Conservation (phyloP, 371 early-diverging fungal species). For the Choanephora cucurbitarum region DNA sequence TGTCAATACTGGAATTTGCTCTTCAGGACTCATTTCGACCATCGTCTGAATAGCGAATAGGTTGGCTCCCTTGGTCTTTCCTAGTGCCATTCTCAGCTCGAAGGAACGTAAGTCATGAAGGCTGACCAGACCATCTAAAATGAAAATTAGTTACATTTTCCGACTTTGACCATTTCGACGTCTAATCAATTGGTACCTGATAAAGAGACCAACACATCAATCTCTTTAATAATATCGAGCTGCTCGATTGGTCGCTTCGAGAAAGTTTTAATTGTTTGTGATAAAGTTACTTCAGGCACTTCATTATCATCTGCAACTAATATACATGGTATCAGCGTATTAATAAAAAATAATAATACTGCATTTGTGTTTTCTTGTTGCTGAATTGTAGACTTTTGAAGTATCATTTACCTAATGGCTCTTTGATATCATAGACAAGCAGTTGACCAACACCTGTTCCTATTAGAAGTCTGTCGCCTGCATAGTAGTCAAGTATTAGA, state of each 20-base stretch:
- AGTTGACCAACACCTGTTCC: conserved; percentile 73
- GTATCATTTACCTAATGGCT: conserved; percentile 53
- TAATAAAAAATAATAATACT: too few relatives aligned
- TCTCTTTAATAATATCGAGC: conserved; percentile 77
- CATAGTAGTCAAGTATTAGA: background rate
- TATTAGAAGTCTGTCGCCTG: conserved; percentile 74
- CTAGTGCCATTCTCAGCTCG: conserved; percentile 65
- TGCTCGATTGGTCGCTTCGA: conserved; percentile 75
- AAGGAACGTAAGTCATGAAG: conserved; percentile 78
- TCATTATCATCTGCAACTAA: conserved; percentile 56
- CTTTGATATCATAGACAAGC: conserved; percentile 69
- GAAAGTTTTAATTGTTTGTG: conserved; percentile 71
- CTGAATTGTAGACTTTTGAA: background rate
- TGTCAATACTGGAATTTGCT: conserved; percentile 70
- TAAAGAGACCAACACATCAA: conserved; percentile 72
- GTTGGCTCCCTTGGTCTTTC: conserved; percentile 75
- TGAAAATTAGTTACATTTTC: background rate
- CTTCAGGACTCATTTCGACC: conserved; percentile 61
- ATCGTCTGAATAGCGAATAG: conserved; percentile 74
- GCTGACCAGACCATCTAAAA: conserved; percentile 67
- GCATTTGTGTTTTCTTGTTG: background rate
- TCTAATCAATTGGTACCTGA: conserved; percentile 53
- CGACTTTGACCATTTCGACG: too few relatives aligned
- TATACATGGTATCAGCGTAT: too few relatives aligned
- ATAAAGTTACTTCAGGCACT: conserved; percentile 55